Evolutionary conservation across 768 basidiomycete genomes (phyloP), one percentile per base, ranked within the genome.

Genomic region (Tylopilus rubrobrunneus): DNA sequence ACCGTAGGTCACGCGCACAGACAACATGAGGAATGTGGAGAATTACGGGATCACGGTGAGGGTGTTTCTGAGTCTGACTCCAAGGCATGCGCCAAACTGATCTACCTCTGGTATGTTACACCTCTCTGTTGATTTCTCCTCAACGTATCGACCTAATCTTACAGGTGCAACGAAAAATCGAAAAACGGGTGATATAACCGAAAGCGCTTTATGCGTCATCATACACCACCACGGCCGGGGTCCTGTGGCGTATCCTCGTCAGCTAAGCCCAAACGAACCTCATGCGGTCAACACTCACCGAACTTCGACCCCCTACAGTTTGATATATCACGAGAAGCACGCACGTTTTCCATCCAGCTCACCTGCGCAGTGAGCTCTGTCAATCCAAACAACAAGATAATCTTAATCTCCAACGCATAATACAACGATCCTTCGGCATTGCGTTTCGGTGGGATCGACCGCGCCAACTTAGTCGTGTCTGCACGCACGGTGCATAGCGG

Each of bases 321-420:
- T n/a, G n/a, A n/a, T n/a, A n/a, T n/a, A n/a, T n/a, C n/a, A n/a
- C n/a, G 12, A 1, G 17, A 21, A 27, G 25, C 6, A 75, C 74
- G 23, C 67, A 80, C 79, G 48, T 75, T 71, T 41, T 80, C 78
- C 56, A 69, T 64, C 80, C 81, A 83, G 25, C 72, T 68, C 45
- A 83, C 72, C 45, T 79, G 76, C 0, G 80, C 81, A 53, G 73
- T 75, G 56, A 82, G 61, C 55, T 83, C 82, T 3, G 80, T 82
- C 44, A 78, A 57, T 5, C 82, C 82, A 51, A 83, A 81, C 9
- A 76, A 63, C 23, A 83, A 55, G 10, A 82, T 67, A 6, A 83
- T 54, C 10, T 65, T 67, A 45, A 69, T 55, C 15, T 69, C 69
- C 40, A 69, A 51, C 17, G 53, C 55, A n/a, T 58, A 67, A 41